Base-by-base conservation (phyloP, 176 grass and related monocot genomes). In the Leersia perrieri region DNA sequence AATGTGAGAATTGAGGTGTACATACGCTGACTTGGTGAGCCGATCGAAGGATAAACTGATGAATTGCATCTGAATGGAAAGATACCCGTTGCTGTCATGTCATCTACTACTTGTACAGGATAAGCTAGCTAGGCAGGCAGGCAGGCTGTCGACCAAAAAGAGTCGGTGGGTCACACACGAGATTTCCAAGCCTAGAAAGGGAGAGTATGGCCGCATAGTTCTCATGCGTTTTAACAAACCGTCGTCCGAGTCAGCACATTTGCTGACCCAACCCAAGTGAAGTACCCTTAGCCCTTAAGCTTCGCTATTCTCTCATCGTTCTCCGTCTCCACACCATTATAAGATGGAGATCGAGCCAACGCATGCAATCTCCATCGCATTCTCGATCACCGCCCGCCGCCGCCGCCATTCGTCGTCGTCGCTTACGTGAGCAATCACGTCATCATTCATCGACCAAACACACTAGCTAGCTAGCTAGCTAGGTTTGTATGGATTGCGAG, bases 221-320 rank as follows among this genome's bases (percentile, higher is more conserved):
- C 7, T n/a, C 14, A 36, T 87, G 63, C 41, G 79, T 75, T 73
- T 82, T 82, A 79, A 81, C 15, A 44, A 76, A 82, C 58, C 68
- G 0, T 0, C 11, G 40, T 90, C 87, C 87, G 87, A 84, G 88
- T 90, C 88, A 86, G 82, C 84, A 13, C 41, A 13, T 9, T 4
- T 9, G 5, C 42, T n/a, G n/a, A n/a, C n/a, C n/a, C n/a, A n/a
- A n/a, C n/a, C n/a, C n/a, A n/a, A n/a, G n/a, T n/a, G n/a, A n/a
- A n/a, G n/a, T n/a, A n/a, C 78, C 76, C 92, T 94, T 94, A 94
- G 88, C 88, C 57, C 66, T 86, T 88, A 94, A 94, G 88, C 83
- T 91, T 94, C 74, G 85, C 33, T 25, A 30, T 64, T 41, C 25
- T 7, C 20, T 34, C 45, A 8, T 33, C 45, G 6, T 11, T 15